Base-by-base conservation (phyloP, 2,329 filamentous ascomycete species). In the Diaporthe longicolla region DNA sequence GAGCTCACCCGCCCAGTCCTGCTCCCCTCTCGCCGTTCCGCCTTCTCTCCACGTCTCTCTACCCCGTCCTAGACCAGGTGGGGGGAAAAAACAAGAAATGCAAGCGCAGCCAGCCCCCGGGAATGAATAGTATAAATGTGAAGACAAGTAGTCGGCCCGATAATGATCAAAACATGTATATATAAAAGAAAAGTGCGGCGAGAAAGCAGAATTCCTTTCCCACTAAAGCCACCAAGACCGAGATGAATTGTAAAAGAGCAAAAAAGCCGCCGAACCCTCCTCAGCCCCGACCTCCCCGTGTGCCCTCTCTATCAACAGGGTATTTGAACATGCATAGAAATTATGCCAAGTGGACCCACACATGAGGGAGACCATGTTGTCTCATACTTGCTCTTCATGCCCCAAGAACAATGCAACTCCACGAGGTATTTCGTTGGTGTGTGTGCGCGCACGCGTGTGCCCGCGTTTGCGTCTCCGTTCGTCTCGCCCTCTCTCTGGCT, bases 231-330 rank as follows among this genome's bases (percentile, higher is more conserved):
- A 66, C 29, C 45, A 10, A 37, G 45, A 37, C 57, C 48, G 43
- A 19, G 35, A 63, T 35, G 57, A 61, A 21, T 37, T 57, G 54
- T 57, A 57, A 61, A 52, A 55, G n/a, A 72, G 70, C 37, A 59
- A 43, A 72, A 45, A 65, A 69, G 37, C 59, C 45, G 50, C 48
- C 35, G 35, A 43, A 57, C 66, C 63, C 73, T 45, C 66, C 59
- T 55, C 57, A 48, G 37, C 72, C 29, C 13, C 13, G 32, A 32
- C 40, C n/a, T 35, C 50, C 58, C 68, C 32, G 21, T 29, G 40
- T 73, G 63, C 74, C 65, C 68, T 72, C 71, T 77, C 71, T 73
- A 70, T 77, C 76, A 73, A 73, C 74, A 37, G 70, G 63, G 70
- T 70, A 73, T 74, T 70, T 72, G 70, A 74, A 74, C 73, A 73